Evolutionary conservation across 345 rosid genomes (phyloP).

Genomic region (Camelina neglecta): DNA sequence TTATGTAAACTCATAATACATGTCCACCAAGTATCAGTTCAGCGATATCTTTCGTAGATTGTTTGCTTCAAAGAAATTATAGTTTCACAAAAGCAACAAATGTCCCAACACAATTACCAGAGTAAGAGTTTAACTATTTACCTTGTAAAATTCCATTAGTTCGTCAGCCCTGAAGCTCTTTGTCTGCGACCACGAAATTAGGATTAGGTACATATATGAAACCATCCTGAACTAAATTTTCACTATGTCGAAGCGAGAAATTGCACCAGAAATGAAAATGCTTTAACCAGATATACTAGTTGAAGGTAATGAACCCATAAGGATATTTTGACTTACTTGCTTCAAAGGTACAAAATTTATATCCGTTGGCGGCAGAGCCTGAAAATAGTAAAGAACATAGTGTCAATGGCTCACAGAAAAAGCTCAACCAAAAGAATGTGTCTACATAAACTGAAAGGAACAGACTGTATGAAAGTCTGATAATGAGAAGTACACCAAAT

Average conservation of each 20-base stretch:
- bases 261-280: not conserved
- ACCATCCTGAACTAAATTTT: not conserved
- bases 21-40: not conserved
- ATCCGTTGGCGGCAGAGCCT: slow-evolving; percentile 77
- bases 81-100: not conserved
- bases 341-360: slow-evolving; percentile 82
- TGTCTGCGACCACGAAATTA: slow-evolving; percentile 11
- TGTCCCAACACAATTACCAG: not conserved
- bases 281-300: not conserved
- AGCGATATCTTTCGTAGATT: not conserved
- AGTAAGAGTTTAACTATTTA: not conserved
- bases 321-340: slow-evolving; percentile 54
- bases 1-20: not conserved
- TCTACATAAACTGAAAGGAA: not conserved
- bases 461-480: not conserved
- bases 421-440: not conserved
- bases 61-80: not conserved
- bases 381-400: slow-evolving; percentile 25
- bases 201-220: slow-evolving; percentile 2
- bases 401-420: slow-evolving; percentile 1
- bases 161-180: slow-evolving; percentile 30
- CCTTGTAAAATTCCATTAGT: slow-evolving; percentile 29
- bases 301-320: slow-evolving; percentile 15
- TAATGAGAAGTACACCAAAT: not conserved
- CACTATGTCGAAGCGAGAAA: not conserved